Evolutionary conservation across 768 basidiomycete species (phyloP).

Genomic region (Tylopilus vinaceipallidus): DNA sequence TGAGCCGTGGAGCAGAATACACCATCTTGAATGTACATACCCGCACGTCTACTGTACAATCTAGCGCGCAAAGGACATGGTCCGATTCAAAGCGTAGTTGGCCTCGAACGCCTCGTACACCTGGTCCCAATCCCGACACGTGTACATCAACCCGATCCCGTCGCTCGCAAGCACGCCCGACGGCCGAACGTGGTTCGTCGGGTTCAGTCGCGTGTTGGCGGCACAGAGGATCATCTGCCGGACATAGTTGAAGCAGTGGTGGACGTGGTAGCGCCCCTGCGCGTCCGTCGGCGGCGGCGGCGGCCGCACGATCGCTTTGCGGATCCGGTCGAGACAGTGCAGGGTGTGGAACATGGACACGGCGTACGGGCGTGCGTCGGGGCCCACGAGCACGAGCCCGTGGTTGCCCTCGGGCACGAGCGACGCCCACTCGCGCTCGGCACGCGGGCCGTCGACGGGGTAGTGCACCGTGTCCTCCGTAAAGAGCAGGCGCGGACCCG

Average conservation of each 20-base stretch:
- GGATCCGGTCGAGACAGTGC: conserved; percentile 39
- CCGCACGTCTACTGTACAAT: not conserved
- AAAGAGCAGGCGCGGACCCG: conserved; percentile 11
- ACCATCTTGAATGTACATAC: not conserved
- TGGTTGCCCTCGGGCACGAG: conserved; percentile 21
- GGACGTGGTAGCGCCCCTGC: conserved; percentile 11
- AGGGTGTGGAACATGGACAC: conserved; percentile 41
- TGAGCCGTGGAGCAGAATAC: not conserved
- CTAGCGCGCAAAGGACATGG: conserved; percentile 10
- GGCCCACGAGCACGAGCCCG: conserved; percentile 18
- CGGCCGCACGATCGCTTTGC: conserved; percentile 27
- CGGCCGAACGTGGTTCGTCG: conserved; percentile 11
- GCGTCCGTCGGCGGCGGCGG: not conserved
- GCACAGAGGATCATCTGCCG: conserved; percentile 38
- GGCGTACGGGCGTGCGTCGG: conserved; percentile 29
- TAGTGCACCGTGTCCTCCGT: conserved; percentile 27
- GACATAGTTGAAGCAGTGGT: conserved; percentile 42
- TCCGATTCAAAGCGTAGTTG: conserved; percentile 21
- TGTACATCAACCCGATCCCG: conserved; percentile 22
- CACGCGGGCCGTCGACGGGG: conserved; percentile 20
- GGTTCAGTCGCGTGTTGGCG: conserved; percentile 33
- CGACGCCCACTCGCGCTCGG: conserved; percentile 25
- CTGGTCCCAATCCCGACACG: conserved; percentile 21
- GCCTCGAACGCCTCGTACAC: conserved; percentile 24
- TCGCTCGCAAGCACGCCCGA: conserved; percentile 15